These are phyloP conservation scores for Xylaria digitata DNA, from an alignment of 2,329 filamentous ascomycete species.

Conservation along the genomic window DNA sequence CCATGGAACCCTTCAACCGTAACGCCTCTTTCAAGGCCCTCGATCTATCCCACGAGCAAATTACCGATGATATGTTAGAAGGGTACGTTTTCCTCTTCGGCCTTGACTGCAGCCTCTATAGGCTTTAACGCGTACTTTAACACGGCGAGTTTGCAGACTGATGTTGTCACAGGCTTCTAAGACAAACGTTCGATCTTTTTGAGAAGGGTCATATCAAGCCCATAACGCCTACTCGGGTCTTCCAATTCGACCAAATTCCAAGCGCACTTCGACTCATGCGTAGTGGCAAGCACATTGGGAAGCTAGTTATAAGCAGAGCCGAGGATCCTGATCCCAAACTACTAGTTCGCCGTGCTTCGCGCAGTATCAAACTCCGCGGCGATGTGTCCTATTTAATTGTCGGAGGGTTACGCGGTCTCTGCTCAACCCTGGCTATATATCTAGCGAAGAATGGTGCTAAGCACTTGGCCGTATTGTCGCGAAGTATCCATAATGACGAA, in stretches of 20 bases:
- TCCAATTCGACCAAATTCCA: conserved; percentile 10
- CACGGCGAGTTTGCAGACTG: background rate
- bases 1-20: conserved; percentile 32
- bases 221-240: background rate
- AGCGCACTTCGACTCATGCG: conserved; percentile 8
- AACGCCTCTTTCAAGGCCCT: conserved; percentile 26
- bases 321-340: conserved; percentile 40
- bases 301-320: conserved; percentile 50
- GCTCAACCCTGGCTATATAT: conserved; percentile 50
- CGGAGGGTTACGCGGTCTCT: conserved; percentile 54
- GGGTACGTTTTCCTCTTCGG: background rate
- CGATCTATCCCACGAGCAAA: conserved; percentile 20
- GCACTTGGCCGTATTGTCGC: conserved; percentile 40
- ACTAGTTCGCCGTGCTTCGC: conserved; percentile 37
- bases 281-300: conserved; percentile 50
- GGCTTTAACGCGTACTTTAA: background rate
- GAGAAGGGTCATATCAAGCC: conserved; percentile 4
- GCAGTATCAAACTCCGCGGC: conserved; percentile 35
- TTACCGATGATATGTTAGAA: conserved; percentile 10
- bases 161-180: conserved; percentile 3
- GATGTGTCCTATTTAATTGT: conserved; percentile 52
- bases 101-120: background rate
- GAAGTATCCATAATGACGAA: background rate
- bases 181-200: conserved; percentile 1
- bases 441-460: conserved; percentile 51